Conservation (phyloP, 495 filamentous ascomycete species). For the Podospora conica region DNA sequence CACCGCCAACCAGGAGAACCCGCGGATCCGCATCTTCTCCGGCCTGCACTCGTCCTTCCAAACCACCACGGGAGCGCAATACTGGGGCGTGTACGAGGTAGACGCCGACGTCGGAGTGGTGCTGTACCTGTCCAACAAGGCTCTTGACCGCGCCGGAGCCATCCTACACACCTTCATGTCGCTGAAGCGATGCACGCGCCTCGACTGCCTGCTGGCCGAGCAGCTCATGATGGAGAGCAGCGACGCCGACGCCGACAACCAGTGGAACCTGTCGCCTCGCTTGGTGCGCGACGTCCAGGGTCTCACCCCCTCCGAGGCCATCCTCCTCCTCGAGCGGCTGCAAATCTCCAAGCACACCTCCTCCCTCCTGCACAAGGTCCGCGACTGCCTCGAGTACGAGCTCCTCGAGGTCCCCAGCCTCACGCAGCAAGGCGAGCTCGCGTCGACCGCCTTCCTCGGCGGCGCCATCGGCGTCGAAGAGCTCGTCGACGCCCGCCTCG, state of each 20-base stretch:
- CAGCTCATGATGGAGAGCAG: conserved; percentile 37
- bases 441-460: conserved; percentile 46
- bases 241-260: conserved; percentile 26
- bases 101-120: conserved; percentile 36
- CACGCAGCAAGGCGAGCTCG: conserved; percentile 41
- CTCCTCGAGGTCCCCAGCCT: conserved; percentile 47
- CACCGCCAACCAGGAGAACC: background rate
- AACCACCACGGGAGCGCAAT: conserved; percentile 40
- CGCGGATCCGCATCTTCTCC: conserved; percentile 21
- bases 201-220: conserved; percentile 49
- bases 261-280: conserved; percentile 37
- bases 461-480: conserved; percentile 35
- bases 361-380: conserved; percentile 28
- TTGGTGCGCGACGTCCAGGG: conserved; percentile 47
- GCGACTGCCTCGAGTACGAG: conserved; percentile 40
- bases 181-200: conserved; percentile 41
- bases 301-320: conserved; percentile 47
- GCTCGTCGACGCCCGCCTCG: conserved; percentile 42
- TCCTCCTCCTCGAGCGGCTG: conserved; percentile 47
- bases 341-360: conserved; percentile 28
- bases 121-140: conserved; percentile 52
- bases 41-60: conserved; percentile 53
- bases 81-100: conserved; percentile 50
- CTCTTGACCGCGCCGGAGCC: conserved; percentile 42
- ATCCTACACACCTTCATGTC: conserved; percentile 55